A percentile compares a stretch with the other conserved stretches of the same genome.
Conservation (phyloP, 208 protist species). For the Leishmania martiniquensis region DNA sequence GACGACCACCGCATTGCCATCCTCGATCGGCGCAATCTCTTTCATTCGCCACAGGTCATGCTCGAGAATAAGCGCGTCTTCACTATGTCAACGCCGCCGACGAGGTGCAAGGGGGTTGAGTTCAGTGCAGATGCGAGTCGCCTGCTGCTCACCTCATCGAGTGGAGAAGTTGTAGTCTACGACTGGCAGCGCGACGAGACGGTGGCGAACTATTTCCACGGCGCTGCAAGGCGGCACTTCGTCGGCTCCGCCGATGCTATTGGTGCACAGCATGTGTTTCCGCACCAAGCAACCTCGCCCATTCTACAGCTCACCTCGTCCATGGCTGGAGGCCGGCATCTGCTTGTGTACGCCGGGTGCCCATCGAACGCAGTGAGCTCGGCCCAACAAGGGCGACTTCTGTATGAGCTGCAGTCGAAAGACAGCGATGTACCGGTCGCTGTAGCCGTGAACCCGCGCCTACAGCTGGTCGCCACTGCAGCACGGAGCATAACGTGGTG, state of each 20-base stretch:
- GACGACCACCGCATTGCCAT: slow-evolving; percentile 64
- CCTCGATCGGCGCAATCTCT: slow-evolving; percentile 66
- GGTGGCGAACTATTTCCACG: slow-evolving; percentile 64
- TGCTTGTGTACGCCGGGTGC: slow-evolving; percentile 67
- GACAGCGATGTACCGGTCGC: slow-evolving; percentile 76
- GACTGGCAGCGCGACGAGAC: slow-evolving; percentile 33
- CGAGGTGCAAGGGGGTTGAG: slow-evolving; percentile 64
- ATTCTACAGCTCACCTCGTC: slow-evolving; percentile 67
- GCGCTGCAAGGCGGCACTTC: slow-evolving; percentile 59
- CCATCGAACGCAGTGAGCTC: background rate
- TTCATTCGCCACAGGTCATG: slow-evolving; percentile 30
- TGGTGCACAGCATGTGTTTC: slow-evolving; percentile 62
- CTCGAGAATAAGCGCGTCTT: slow-evolving; percentile 55
- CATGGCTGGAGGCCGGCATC: slow-evolving; percentile 65
- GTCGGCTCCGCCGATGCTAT: slow-evolving; percentile 60
- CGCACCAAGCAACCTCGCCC: slow-evolving; percentile 34
- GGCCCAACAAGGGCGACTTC: slow-evolving; percentile 41
- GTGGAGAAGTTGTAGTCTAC: slow-evolving; percentile 67
- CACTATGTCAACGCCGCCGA: slow-evolving; percentile 23
- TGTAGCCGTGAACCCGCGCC: slow-evolving; percentile 70
- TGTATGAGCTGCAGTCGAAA: slow-evolving; percentile 73
- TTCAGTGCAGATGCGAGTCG: slow-evolving; percentile 37
- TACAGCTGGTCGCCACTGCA: slow-evolving; percentile 61
- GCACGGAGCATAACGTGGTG: slow-evolving; percentile 85
- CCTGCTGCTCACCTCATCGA: slow-evolving; percentile 66